phyloP scores from a whole-genome alignment of 2,329 filamentous ascomycete genomes.

The Aphanocladium album region DNA sequence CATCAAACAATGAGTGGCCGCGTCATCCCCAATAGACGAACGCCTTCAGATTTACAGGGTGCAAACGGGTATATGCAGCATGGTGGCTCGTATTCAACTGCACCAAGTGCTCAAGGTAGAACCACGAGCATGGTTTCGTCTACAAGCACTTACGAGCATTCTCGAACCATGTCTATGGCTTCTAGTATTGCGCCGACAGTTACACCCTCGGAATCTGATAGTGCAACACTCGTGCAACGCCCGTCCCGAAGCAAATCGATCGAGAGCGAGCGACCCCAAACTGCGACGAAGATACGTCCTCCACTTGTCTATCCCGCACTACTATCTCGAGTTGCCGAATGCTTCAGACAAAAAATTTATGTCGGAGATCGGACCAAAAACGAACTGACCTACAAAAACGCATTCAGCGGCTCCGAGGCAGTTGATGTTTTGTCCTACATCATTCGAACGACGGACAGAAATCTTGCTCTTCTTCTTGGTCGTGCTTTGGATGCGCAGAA shows the following conservation, averaged over 20 bases:
- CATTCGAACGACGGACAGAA: conserved; percentile 93
- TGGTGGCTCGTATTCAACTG: conserved; percentile 36
- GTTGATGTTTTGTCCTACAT: conserved; percentile 95
- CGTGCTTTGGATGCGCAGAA: conserved; percentile 94
- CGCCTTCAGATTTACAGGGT: conserved; percentile 36
- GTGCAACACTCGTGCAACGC: conserved; percentile 45
- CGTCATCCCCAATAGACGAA: conserved; percentile 70
- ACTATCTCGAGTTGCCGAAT: conserved; percentile 86
- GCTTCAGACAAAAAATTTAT: conserved; percentile 83
- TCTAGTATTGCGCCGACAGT: conserved; percentile 73
- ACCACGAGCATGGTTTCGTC: conserved; percentile 60
- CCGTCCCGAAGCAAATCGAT: conserved; percentile 54
- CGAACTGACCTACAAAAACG: conserved; percentile 92
- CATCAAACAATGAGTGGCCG: conserved; percentile 93
- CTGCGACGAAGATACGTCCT: conserved; percentile 57
- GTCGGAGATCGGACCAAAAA: conserved; percentile 91
- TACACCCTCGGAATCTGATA: conserved; percentile 54
- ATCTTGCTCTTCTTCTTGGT: conserved; percentile 84
- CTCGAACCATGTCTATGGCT: conserved; percentile 85
- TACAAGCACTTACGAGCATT: conserved; percentile 40
- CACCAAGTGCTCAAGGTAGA: conserved; percentile 51
- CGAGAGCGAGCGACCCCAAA: conserved; percentile 52
- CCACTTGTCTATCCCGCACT: conserved; percentile 92
- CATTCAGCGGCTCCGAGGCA: conserved; percentile 91
- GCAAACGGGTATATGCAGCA: conserved; percentile 32